phyloP scores from a whole-genome alignment of 805 yeast species.

The Candida endomychidarum region DNA sequence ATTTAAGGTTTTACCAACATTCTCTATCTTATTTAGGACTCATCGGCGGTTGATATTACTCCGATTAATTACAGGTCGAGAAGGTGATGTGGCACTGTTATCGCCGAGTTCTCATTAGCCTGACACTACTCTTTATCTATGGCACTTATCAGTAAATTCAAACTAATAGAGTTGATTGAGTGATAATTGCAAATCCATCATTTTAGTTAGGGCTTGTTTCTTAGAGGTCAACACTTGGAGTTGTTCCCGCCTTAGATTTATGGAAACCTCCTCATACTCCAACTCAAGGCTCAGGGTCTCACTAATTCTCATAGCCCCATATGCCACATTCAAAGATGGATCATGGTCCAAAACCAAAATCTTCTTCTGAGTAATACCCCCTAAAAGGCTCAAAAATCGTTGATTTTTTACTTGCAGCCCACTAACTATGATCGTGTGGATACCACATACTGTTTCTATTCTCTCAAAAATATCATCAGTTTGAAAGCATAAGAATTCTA shows the following conservation, averaged over 20 bases:
- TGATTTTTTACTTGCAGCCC: constrained; percentile 56
- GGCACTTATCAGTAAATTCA: no score
- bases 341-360: constrained; percentile 2
- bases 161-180: no score
- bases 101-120: no score
- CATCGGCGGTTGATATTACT: no score
- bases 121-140: no score
- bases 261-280: not conserved
- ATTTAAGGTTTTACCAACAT: no score
- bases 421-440: constrained; percentile 40
- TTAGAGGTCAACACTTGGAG: no score
- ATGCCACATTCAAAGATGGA: constrained; percentile 13
- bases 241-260: no score
- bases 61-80: no score
- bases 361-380: constrained; percentile 8
- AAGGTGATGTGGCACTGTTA: no score
- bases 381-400: constrained; percentile 30
- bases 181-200: constrained; percentile 1
- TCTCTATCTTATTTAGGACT: no score
- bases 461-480: constrained; percentile 36
- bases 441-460: constrained; percentile 10
- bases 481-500: constrained; percentile 56
- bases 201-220: not conserved
- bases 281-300: not conserved
- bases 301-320: constrained; percentile 13